Base-by-base conservation (phyloP, 2,329 filamentous ascomycete genomes). In the Zalaria sp. region DNA sequence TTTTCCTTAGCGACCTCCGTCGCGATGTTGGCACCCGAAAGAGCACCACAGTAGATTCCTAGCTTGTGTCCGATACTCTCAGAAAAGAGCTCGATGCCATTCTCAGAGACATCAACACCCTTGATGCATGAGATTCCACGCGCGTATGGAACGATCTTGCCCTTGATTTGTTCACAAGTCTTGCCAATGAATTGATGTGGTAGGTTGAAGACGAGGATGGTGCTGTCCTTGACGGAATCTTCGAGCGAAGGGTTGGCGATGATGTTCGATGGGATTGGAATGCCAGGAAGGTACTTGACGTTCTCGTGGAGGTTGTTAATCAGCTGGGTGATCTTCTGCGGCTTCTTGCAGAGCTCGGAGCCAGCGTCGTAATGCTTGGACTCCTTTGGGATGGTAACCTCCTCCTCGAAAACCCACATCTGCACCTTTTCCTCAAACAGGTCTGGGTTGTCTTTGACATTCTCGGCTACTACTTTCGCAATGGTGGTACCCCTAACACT, bases 341-440 rank as follows among this genome's bases (percentile, higher is more conserved):
- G 76, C 48, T 77, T 70, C 48, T 76, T 72, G 55, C 74, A 73
- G 32, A 73, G 55, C 37, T 70, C 63, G 25, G 66, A 69, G 44
- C 71, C 64, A 18, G 73, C 56, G 53, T 83, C 72, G 69, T 86
- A 87, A 65, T 86, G 73, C 51, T 76, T 77, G 38, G 83, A 89
- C 48, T 73, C 71, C 53, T 80, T 72, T 8, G 83, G 66, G 35
- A 94, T 69, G 42, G 75, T 74, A 49, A 94, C 79, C 25, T 93
- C 76, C 63, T 98, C 91, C 65, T 98, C 91, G 59, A 79, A 95
- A 56, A 98, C 93, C 91, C 91, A 98, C 91, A 98, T 96, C 65
- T 93, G 85, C 40, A 98, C 87, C 47, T 86, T 71, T 59, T 81
- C 69, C 57, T 96, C 84, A 59, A 96, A 98, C 36, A 95, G 58